These are phyloP conservation scores for Colletotrichum cordylinicola DNA, from an alignment of 2,329 filamentous ascomycete species.

Conservation along the genomic window DNA sequence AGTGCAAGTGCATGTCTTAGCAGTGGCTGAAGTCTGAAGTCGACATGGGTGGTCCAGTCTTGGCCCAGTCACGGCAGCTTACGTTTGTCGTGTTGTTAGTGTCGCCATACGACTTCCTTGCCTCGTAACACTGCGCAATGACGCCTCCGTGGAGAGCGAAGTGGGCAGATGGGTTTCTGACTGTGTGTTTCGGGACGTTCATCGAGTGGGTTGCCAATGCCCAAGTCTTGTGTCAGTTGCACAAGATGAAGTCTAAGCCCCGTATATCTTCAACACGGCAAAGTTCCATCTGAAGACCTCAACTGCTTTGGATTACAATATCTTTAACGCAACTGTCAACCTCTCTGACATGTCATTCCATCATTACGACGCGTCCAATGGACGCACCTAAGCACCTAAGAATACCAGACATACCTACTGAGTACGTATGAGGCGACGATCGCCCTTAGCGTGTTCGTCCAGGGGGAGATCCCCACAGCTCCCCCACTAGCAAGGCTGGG, in stretches of 20 bases:
- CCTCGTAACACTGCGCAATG: conserved; percentile 7
- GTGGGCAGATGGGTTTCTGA: background rate
- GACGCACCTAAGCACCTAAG: background rate
- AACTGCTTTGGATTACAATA: background rate
- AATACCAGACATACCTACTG: background rate
- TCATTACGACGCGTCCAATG: background rate
- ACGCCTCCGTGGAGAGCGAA: conserved; percentile 8
- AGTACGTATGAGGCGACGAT: background rate
- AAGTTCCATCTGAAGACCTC: background rate
- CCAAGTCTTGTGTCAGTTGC: background rate
- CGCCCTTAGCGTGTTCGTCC: conserved; percentile 12
- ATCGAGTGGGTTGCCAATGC: background rate
- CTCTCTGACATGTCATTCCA: background rate
- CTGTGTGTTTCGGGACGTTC: background rate
- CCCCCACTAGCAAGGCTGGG: conserved; percentile 17
- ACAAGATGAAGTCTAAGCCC: background rate
- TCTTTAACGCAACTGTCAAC: background rate
- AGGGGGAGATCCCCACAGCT: conserved; percentile 7
- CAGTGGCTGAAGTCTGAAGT: background rate
- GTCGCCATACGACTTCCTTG: background rate
- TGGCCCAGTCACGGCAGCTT: background rate
- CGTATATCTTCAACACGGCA: background rate
- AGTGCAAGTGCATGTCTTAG: background rate
- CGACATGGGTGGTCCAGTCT: background rate
- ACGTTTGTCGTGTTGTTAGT: conserved; percentile 1